Conservation (phyloP, 805 yeast species). For the Yarrowia sp. region DNA sequence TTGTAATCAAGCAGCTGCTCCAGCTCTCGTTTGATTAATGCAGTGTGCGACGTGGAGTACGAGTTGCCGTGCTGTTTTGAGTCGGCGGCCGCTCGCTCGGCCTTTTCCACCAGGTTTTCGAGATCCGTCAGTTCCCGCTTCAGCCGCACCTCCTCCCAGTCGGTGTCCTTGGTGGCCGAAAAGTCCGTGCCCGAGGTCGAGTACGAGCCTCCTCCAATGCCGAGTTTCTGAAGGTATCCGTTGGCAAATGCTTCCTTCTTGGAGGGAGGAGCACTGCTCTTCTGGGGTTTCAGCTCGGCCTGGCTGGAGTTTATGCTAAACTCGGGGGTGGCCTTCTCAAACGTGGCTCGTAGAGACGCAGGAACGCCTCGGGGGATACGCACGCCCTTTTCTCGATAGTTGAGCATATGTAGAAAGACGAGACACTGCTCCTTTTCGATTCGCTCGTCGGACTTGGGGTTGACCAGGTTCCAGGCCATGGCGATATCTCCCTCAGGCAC, state of each 20-base stretch:
- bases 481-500: slow-evolving; percentile 86
- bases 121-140: slow-evolving; percentile 78
- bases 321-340: slow-evolving; percentile 81
- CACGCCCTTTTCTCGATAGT: slow-evolving; percentile 84
- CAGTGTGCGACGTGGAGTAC: slow-evolving; percentile 48
- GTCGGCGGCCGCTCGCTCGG: slow-evolving; percentile 57
- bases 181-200: slow-evolving; percentile 70
- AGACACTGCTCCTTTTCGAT: slow-evolving; percentile 93
- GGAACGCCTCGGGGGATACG: slow-evolving; percentile 96
- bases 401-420: slow-evolving; percentile 87
- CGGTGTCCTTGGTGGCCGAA: slow-evolving; percentile 65
- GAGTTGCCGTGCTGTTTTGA: slow-evolving; percentile 50
- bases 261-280: slow-evolving; percentile 35
- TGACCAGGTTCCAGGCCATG: slow-evolving; percentile 93
- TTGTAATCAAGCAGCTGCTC: slow-evolving; percentile 84
- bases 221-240: slow-evolving; percentile 66
- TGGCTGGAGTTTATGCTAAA: slow-evolving; percentile 60
- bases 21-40: slow-evolving; percentile 65
- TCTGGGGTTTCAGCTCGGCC: slow-evolving; percentile 50
- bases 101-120: slow-evolving; percentile 67
- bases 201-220: slow-evolving; percentile 52
- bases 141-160: slow-evolving; percentile 90
- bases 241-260: slow-evolving; percentile 48
- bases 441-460: slow-evolving; percentile 84
- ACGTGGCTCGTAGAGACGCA: slow-evolving; percentile 86